Conservation (phyloP, 306 rosid species). For the Pueraria montana region DNA sequence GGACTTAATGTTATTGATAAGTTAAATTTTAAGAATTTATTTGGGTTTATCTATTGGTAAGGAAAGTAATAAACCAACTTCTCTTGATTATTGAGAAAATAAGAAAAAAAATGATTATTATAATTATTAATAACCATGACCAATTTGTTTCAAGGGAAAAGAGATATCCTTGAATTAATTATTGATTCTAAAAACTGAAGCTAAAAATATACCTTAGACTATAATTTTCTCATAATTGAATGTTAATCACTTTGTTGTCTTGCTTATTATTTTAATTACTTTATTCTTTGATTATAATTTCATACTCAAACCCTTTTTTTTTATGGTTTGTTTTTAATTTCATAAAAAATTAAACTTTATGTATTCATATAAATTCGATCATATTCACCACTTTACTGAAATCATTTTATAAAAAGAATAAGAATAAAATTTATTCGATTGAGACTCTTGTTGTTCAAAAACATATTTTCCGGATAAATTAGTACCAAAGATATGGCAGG, state of each 20-base stretch:
- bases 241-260: neutral
- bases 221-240: neutral
- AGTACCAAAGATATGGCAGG: constrained; percentile 39
- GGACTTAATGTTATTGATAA: too few relatives aligned
- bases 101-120: too few relatives aligned
- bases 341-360: neutral
- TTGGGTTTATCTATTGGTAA: too few relatives aligned
- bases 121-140: neutral
- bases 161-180: neutral
- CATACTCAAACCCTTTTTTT: neutral
- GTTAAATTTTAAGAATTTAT: too few relatives aligned
- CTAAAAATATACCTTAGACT: neutral
- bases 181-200: neutral
- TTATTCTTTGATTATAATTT: neutral
- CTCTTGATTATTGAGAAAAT: too few relatives aligned
- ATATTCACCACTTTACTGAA: neutral
- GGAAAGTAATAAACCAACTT: too few relatives aligned
- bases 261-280: neutral
- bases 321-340: neutral
- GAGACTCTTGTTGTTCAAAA: neutral
- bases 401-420: neutral
- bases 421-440: neutral
- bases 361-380: neutral
- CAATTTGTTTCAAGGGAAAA: neutral
- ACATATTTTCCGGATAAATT: neutral